These are phyloP conservation scores for Teunomyces barrocoloradensis DNA, from an alignment of 805 yeast genomes.

Conservation along the genomic window DNA sequence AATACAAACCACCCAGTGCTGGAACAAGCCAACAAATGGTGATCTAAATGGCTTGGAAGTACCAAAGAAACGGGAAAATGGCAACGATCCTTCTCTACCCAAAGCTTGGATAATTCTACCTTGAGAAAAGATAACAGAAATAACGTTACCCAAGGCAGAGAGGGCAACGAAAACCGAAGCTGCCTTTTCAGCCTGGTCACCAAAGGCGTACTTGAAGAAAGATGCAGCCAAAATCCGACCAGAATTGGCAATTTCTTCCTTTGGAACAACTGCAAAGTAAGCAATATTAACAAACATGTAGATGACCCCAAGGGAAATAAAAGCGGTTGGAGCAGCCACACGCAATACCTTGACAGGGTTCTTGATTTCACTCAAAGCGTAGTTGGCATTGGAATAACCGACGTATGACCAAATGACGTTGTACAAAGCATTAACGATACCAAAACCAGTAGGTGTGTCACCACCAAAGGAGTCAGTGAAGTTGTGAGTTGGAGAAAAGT, in stretches of 20 bases:
- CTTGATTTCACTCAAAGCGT: slow-evolving; percentile 76
- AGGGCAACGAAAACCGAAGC: slow-evolving; percentile 78
- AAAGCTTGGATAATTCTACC: slow-evolving; percentile 78
- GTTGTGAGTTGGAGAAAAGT: slow-evolving; percentile 53
- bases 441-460: slow-evolving; percentile 55
- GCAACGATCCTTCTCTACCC: slow-evolving; percentile 79
- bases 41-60: slow-evolving; percentile 69
- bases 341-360: slow-evolving; percentile 69
- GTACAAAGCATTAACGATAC: slow-evolving; percentile 72
- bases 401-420: slow-evolving; percentile 83
- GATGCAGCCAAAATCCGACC: slow-evolving; percentile 74
- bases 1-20: slow-evolving; percentile 74
- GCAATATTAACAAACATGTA: slow-evolving; percentile 78
- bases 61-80: slow-evolving; percentile 70
- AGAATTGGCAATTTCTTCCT: slow-evolving; percentile 54
- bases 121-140: slow-evolving; percentile 78
- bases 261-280: slow-evolving; percentile 78
- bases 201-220: slow-evolving; percentile 72
- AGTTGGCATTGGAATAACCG: slow-evolving; percentile 81
- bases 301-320: slow-evolving; percentile 56
- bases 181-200: slow-evolving; percentile 65
- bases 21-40: slow-evolving; percentile 69
- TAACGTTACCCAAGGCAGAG: slow-evolving; percentile 77
- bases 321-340: slow-evolving; percentile 73
- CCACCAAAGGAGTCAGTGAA: slow-evolving; percentile 59